Base-by-base conservation (phyloP, 140 eudicot species). In the Anethum foeniculum region DNA sequence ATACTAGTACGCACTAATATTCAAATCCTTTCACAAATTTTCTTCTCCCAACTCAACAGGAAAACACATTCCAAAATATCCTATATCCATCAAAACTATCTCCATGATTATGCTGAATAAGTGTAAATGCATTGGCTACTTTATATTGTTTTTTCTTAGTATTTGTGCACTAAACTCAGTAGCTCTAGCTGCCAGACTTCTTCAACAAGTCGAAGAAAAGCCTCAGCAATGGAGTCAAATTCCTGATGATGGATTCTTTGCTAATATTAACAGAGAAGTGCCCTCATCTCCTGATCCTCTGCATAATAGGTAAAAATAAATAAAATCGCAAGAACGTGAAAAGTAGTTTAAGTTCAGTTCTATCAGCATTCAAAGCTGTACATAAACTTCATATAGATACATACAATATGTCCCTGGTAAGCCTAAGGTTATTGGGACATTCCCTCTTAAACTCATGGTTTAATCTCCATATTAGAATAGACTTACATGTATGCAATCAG, bases 281-380 rank as follows among this genome's bases (percentile, higher is more conserved):
- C 87, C 89, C 5, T 83, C 87, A 7, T 79, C 68, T 64, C 87
- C 89, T 74, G 87, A 86, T 74, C 89, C 89, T 39, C 71, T 86
- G 19, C 89, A 86, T 52, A 86, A 86, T 30, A 81, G 79, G 84
- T 80, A 39, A 25, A 27, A 13, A 25, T 80, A 39, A 25, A 27
- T 5, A 25, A 12, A 0, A 25, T 23, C 12, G 27, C 39, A 25
- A 74, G 32, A 3, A 11, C 1, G 28, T 8, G 8, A 21, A n/a
- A 41, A 21, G 9, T 44, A 21, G 9, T 44, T 38, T 2, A 21
- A 21, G 34, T 6, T 72, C 52, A 38, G 27, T 23, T 73, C 77
- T 21, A 38, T 38, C 46, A 8, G 8, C 46, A 71, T 71, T 21
- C 18, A 62, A 62, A 43, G 18, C 49, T 74, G 78, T 74, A 74